Evolutionary conservation across 108 stramenopile species (phyloP), one percentile per base, ranked within the genome.

Genomic region (Skeletonema tropicum): DNA sequence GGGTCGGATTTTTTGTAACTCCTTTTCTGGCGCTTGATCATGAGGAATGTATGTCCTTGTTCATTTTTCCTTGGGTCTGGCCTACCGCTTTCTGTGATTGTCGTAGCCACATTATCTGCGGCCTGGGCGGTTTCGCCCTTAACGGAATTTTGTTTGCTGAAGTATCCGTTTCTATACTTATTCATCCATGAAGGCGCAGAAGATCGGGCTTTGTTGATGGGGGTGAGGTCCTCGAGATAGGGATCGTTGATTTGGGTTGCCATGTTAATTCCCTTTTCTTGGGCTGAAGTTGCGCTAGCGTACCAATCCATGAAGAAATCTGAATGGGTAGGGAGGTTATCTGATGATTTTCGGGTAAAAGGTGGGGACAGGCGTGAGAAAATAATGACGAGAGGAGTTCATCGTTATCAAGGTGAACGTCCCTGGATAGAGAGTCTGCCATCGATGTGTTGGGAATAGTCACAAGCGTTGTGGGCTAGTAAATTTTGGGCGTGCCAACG

Each of bases 111-210:
- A 57, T 57, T 0, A 3, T 57, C 55, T 19, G 23, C 21, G 62
- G 63, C 60, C 23, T 17, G 5, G 36, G 71, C 63, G 35, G 67
- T 68, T 1, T 46, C 46, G 0, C 67, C 67, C 35, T 4, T 29
- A 49, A 68, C 67, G 67, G 67, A 25, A 49, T 49, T 29, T 32
- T 49, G 42, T 1, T 10, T 33, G 5, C 63, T 46, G 45, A 30
- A 65, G 9, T 6, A 3, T 33, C 64, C 72, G 21, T 46, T 6
- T 23, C 23, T 49, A 35, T 65, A 35, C 3, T 32, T 65, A 35
- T 7, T 32, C 60, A 64, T 71, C 62, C 71, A 71, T 32, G 71
- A 71, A 71, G 60, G 60, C 6, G 33, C 35, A 38, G 25, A 71
- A 4, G 71, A 71, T 71, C 13, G 6, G 29, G 60, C 5, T 29